Base-by-base conservation (phyloP, 1,284 basidiomycete species). In the Ceratobasidium sp. region DNA sequence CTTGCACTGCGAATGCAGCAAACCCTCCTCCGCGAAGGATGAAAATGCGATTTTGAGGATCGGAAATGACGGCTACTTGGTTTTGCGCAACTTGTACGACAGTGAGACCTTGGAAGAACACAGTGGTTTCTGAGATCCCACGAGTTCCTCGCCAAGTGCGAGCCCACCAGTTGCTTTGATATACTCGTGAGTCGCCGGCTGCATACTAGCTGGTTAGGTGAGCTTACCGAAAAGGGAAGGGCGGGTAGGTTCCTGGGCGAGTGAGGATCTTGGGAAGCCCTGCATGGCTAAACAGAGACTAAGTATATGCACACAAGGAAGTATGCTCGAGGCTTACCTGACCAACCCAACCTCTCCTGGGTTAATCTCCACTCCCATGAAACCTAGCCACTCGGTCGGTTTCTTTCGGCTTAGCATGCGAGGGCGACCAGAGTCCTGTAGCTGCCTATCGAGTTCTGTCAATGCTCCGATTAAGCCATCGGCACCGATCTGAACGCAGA, bases 1-100 rank as follows among this genome's bases (percentile, higher is more conserved):
- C 92, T 82, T 91, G 88, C 73, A 92, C 85, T 0, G 91, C 90
- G 80, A 90, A 91, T 0, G 93, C 81, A 45, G 80, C 80, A 65
- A 81, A 81, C 31, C 82, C 82, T 28, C 81, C 80, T 35, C 80
- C 76, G 20, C 69, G 68, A 79, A 94, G 85, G n/a, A 94, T 91
- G 80, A 94, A 93, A 39, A 94, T 89, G 39, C 89, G 90, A 79
- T 94, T 94, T 85, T 92, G 91, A 54, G 92, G 93, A 81, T 94
- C 91, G 1, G 90, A 92, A 45, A 94, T 86, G 45, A 94, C 91
- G 0, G 92, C 92, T 6, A 85, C 85, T 79, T 90, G 90, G 80
- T 94, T 94, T 85, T 94, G 92, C 1, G 91, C 91, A 45, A 93
- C 92, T 81, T 94, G 93, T 0, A 94, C 92, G 28, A 92, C 87